phyloP scores from a whole-genome alignment of 306 rosid species.

The Cicer bijugum region DNA sequence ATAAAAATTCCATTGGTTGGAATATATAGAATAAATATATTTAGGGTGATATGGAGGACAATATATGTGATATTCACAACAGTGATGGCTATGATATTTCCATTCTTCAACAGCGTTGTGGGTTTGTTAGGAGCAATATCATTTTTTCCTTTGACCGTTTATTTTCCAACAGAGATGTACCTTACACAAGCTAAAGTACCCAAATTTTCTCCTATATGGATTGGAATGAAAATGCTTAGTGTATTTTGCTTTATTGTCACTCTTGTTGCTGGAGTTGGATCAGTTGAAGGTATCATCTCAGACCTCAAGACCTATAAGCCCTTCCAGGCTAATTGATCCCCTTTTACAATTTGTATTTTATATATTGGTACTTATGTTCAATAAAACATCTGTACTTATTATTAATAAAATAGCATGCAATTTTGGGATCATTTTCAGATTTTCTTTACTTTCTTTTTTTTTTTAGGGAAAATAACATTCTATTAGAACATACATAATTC shows the following conservation, averaged over 20 bases:
- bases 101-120: slow-evolving; percentile 68
- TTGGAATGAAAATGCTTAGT: background rate
- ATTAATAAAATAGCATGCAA: background rate
- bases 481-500: too few species aligned
- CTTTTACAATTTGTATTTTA: background rate
- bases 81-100: slow-evolving; percentile 52
- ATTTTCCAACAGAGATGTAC: slow-evolving; percentile 68
- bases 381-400: background rate
- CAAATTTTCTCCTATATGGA: slow-evolving; percentile 42
- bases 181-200: slow-evolving; percentile 51
- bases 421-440: background rate
- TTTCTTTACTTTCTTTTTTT: too few species aligned
- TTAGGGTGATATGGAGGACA: slow-evolving; percentile 58
- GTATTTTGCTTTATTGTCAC: background rate
- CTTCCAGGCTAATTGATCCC: background rate
- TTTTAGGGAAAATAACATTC: too few species aligned
- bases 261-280: slow-evolving; percentile 19
- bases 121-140: slow-evolving; percentile 60
- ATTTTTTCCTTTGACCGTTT: slow-evolving; percentile 67
- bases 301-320: background rate
- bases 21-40: slow-evolving; percentile 49
- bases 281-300: background rate
- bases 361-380: background rate
- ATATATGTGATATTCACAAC: slow-evolving; percentile 49
- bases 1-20: slow-evolving; percentile 48